These are phyloP conservation scores for Trichothecium sympodiale DNA, from an alignment of 2,329 filamentous ascomycete species.

Conservation along the genomic window DNA sequence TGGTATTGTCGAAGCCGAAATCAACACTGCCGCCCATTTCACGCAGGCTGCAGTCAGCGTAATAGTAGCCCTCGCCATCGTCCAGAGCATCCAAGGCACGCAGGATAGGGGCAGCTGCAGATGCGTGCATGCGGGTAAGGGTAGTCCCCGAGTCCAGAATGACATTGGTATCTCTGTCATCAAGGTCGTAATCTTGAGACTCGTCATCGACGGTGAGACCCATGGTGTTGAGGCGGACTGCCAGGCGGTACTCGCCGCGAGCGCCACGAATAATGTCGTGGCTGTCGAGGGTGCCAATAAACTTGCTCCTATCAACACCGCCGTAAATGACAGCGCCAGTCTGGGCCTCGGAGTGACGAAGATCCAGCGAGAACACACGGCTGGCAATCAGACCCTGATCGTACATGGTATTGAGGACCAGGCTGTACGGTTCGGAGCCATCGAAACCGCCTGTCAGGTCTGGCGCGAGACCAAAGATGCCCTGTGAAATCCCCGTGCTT, in stretches of 20 bases:
- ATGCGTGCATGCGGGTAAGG: slow-evolving; percentile 31
- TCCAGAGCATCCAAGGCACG: slow-evolving; percentile 27
- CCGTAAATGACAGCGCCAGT: slow-evolving; percentile 42
- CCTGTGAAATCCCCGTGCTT: slow-evolving; percentile 36
- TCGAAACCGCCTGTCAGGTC: slow-evolving; percentile 26
- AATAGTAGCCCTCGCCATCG: slow-evolving; percentile 31
- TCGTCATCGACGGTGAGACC: slow-evolving; percentile 17
- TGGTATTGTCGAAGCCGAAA: slow-evolving; percentile 33
- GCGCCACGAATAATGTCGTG: slow-evolving; percentile 29
- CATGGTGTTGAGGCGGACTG: slow-evolving; percentile 18
- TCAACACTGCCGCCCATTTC: slow-evolving; percentile 28
- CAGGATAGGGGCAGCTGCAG: slow-evolving; percentile 30
- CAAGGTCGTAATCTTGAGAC: slow-evolving; percentile 13
- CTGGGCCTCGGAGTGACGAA: slow-evolving; percentile 30
- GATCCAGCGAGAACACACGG: slow-evolving; percentile 38
- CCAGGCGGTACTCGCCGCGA: slow-evolving; percentile 24
- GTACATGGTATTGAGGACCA: slow-evolving; percentile 39
- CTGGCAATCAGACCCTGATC: slow-evolving; percentile 35
- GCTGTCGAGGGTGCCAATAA: slow-evolving; percentile 31
- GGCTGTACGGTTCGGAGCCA: slow-evolving; percentile 31
- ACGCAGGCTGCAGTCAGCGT: slow-evolving; percentile 29
- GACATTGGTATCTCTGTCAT: slow-evolving; percentile 23
- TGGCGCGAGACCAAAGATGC: slow-evolving; percentile 40
- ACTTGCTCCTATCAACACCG: slow-evolving; percentile 41
- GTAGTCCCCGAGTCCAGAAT: slow-evolving; percentile 44